phyloP scores from a whole-genome alignment of 495 filamentous ascomycete species.

The Glutinoglossum americanum region DNA sequence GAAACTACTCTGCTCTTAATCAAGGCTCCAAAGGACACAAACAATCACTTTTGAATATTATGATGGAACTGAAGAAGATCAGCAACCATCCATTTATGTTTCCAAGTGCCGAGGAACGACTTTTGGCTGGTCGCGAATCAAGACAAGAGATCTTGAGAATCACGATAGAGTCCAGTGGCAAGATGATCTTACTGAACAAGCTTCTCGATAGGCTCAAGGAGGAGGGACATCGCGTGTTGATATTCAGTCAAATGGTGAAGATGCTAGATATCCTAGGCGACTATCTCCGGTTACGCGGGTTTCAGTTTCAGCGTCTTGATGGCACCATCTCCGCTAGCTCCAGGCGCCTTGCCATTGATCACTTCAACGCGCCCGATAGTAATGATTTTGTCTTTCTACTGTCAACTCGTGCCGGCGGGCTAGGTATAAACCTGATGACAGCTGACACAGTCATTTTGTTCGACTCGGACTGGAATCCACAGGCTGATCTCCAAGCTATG shows the following conservation, averaged over 20 bases:
- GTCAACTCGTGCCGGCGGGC: conserved; percentile 83
- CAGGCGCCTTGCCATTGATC: conserved; percentile 81
- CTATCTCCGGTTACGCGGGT: conserved; percentile 73
- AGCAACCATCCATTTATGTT: conserved; percentile 99
- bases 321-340: conserved; percentile 76
- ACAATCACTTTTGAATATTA: conserved; percentile 90
- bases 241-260: conserved; percentile 99
- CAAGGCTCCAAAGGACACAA: conserved; percentile 73
- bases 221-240: conserved; percentile 85
- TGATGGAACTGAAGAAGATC: conserved; percentile 98
- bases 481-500: conserved; percentile 97
- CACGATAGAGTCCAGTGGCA: conserved; percentile 88
- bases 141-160: conserved; percentile 77
- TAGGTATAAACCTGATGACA: conserved; percentile 97
- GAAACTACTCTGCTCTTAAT: conserved; percentile 88
- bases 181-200: conserved; percentile 96
- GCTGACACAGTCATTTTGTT: conserved; percentile 96
- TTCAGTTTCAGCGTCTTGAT: conserved; percentile 83
- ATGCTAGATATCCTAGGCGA: conserved; percentile 93
- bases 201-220: conserved; percentile 75
- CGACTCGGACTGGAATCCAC: conserved; percentile 98
- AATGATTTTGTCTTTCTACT: conserved; percentile 91
- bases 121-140: conserved; percentile 49
- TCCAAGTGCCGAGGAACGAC: conserved; percentile 69
- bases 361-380: conserved; percentile 89